phyloP scores from a whole-genome alignment of 2,329 filamentous ascomycete species.

The Trichothecium sympodiale region DNA sequence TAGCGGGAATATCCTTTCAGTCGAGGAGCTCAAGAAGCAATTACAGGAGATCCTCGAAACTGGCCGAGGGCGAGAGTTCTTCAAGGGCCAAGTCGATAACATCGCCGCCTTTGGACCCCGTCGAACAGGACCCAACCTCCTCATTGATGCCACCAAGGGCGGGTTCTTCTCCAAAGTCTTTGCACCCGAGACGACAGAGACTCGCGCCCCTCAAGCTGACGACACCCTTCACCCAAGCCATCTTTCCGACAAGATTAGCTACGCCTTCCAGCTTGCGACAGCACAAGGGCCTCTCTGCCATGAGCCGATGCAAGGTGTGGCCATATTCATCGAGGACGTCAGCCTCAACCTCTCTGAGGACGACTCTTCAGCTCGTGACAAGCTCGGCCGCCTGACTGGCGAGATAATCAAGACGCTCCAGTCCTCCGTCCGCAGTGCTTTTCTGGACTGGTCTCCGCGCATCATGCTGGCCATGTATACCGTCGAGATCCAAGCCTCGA shows the following conservation, averaged over 20 bases:
- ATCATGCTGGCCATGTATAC: conserved; percentile 95
- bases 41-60: conserved; percentile 58
- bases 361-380: conserved; percentile 48
- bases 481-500: conserved; percentile 93
- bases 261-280: conserved; percentile 89
- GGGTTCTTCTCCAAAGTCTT: conserved; percentile 65
- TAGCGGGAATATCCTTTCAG: conserved; percentile 51
- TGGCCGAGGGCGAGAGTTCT: conserved; percentile 59
- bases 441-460: conserved; percentile 93
- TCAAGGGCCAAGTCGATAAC: conserved; percentile 65
- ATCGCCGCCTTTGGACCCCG: conserved; percentile 87
- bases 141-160: conserved; percentile 71
- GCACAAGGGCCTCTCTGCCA: conserved; percentile 82
- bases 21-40: conserved; percentile 66
- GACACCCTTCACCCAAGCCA: conserved; percentile 50
- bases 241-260: conserved; percentile 79
- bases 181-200: conserved; percentile 18
- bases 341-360: conserved; percentile 45
- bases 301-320: conserved; percentile 87
- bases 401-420: conserved; percentile 88
- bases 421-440: conserved; percentile 70
- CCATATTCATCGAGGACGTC: conserved; percentile 79
- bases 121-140: conserved; percentile 74
- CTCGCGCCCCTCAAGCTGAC: conserved; percentile 25
- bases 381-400: conserved; percentile 71